Base-by-base conservation (phyloP, 75 land plant genomes). In the Chamaecyparis obtusa region DNA sequence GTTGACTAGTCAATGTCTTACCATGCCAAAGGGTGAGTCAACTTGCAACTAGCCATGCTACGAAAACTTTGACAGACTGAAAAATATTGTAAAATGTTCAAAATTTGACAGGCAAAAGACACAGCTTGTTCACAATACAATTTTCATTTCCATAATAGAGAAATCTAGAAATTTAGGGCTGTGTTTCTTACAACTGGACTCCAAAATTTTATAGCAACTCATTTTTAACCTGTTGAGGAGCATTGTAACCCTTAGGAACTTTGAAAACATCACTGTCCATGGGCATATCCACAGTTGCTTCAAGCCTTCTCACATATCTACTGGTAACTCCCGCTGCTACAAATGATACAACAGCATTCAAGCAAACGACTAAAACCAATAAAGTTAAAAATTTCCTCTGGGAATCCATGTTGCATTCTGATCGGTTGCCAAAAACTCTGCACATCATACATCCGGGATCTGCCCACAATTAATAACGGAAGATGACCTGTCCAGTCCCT, bases 191-290 rank as follows among this genome's bases (percentile, higher is more conserved):
- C 69, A 24, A 21, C n/a, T 7, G 24, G 64, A 24, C 69, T 75
- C 78, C 35, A 75, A 75, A 75, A 15, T 39, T 37, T 41, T 17
- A 37, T 17, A 78, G 44, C 44, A 78, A 56, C 32, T 4, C 4
- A 17, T 33, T 27, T 48, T 11, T 86, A 43, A 88, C 89, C 89
- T 88, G 89, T 43, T 88, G 89, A 76, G 88, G 88, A 84, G 88
- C 88, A 86, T 87, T 87, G 74, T 87, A 56, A 10, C 88, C 88
- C 24, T 44, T 1, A 16, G 88, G 88, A 86, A 60, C 56, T 77
- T 21, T 36, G 80, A 87, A 87, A 37, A 60, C 86, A 84, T 87
- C 87, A 43, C 87, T 86, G n/a, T 85, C 75, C 56, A 87, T 10
- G 49, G 88, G 88, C 87, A 87, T 84, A 57, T 87, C 88, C 46